These are phyloP conservation scores for Starmerella vaccinii DNA, from an alignment of 805 yeast species.

Conservation along the genomic window DNA sequence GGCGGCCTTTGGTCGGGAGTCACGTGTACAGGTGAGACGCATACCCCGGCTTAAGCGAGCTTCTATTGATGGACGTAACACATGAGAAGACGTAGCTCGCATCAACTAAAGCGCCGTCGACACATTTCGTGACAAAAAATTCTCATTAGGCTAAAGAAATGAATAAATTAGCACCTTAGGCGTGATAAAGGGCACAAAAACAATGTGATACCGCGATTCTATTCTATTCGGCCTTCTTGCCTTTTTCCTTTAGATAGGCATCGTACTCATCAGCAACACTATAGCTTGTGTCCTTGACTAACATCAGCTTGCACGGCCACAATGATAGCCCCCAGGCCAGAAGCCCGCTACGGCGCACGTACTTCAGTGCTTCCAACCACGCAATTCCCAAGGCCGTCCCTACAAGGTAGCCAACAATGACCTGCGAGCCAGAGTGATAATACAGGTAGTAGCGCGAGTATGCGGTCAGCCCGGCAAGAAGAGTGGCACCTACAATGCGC, in stretches of 20 bases:
- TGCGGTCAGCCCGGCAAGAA: slow-evolving; percentile 39
- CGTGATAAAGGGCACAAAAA: background rate
- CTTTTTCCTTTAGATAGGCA: background rate
- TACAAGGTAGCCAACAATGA: slow-evolving; percentile 54
- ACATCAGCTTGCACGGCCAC: slow-evolving; percentile 39
- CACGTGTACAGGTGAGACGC: too few relatives aligned
- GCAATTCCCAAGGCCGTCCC: slow-evolving; percentile 52
- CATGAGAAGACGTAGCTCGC: too few relatives aligned
- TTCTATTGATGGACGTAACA: too few relatives aligned
- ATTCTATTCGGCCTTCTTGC: background rate
- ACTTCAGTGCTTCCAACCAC: slow-evolving; percentile 45
- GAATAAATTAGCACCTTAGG: background rate
- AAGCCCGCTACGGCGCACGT: slow-evolving; percentile 57
- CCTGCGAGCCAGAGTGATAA: slow-evolving; percentile 70
- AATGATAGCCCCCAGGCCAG: slow-evolving; percentile 53
- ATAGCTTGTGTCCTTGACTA: slow-evolving; percentile 33
- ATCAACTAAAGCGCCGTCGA: too few relatives aligned
- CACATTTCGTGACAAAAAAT: too few relatives aligned
- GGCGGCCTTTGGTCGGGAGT: too few relatives aligned
- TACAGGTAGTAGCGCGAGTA: slow-evolving; percentile 64
- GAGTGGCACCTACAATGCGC: slow-evolving; percentile 23
- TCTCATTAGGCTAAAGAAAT: too few relatives aligned
- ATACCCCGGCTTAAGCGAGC: too few relatives aligned
- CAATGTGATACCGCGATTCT: background rate
- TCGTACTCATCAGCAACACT: slow-evolving; percentile 30